Percentiles rank a stretch among this genome's conserved stretches.
Conservation (phyloP, 441 rosid species). For the Omphalea diandra region DNA sequence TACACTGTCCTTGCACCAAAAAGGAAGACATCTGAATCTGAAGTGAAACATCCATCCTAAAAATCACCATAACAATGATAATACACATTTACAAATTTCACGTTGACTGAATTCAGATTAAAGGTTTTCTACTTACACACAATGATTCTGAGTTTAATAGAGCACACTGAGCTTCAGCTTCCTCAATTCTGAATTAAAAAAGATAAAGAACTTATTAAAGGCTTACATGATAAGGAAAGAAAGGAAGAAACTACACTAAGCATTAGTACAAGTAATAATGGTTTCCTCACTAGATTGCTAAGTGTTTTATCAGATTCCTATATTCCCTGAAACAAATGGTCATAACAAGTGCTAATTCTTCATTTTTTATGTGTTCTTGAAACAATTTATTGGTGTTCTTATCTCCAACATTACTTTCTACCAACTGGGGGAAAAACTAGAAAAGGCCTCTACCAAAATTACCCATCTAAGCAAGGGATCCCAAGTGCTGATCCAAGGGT, state of each 20-base stretch:
- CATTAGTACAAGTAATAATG: too few relatives aligned
- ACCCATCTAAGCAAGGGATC: conserved; percentile 92
- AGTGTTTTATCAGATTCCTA: neutral
- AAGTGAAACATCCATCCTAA: conserved; percentile 94
- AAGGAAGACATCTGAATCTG: conserved; percentile 90
- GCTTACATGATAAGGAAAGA: neutral
- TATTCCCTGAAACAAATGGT: neutral
- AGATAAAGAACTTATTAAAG: conserved; percentile 1
- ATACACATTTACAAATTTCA: neutral
- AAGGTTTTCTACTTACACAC: conserved; percentile 57
- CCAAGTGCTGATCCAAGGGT: conserved; percentile 73
- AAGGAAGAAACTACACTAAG: neutral
- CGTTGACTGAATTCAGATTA: conserved; percentile 1
- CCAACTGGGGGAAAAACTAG: neutral
- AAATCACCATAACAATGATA: conserved; percentile 3
- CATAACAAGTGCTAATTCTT: neutral
- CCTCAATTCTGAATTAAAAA: conserved; percentile 64
- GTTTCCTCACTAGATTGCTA: neutral
- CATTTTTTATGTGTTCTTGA: neutral
- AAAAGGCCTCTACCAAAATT: conserved; percentile 22
- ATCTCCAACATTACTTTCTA: neutral
- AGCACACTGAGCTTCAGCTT: conserved; percentile 96
- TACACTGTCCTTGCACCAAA: conserved; percentile 94
- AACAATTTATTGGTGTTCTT: neutral
- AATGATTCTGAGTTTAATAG: conserved; percentile 69